Conservation (phyloP, 495 filamentous ascomycete species). For the Xylaria grammica region DNA sequence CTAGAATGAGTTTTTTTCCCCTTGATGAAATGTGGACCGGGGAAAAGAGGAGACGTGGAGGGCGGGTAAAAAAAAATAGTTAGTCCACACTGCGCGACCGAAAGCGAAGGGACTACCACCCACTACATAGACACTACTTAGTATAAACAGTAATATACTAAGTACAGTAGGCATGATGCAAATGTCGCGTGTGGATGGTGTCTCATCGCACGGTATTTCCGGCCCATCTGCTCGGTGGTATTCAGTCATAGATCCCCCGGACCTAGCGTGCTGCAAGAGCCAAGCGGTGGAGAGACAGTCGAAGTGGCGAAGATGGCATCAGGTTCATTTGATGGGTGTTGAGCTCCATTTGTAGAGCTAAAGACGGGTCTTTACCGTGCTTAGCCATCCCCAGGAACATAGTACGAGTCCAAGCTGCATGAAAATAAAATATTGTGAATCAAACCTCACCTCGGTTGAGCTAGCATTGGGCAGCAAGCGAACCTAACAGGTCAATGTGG, state of each 20-base stretch:
- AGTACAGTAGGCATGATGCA: too few relatives aligned
- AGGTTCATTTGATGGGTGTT: not conserved
- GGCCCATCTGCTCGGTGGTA: slow-evolving; percentile 7
- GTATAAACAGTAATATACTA: not conserved
- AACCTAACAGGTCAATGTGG: slow-evolving; percentile 7
- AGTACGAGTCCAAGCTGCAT: slow-evolving; percentile 4
- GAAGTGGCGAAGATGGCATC: not conserved
- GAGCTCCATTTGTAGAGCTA: slow-evolving; percentile 8
- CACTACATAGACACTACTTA: not conserved
- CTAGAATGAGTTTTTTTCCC: not conserved
- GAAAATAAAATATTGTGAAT: not conserved
- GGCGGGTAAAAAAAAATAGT: not conserved
- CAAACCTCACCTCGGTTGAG: slow-evolving; percentile 9
- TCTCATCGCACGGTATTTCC: slow-evolving; percentile 1
- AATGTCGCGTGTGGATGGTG: not conserved
- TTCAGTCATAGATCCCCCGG: slow-evolving; percentile 7
- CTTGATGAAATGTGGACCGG: slow-evolving; percentile 18
- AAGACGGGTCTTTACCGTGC: slow-evolving; percentile 2
- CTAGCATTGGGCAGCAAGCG: slow-evolving; percentile 12
- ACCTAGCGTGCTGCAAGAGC: slow-evolving; percentile 1
- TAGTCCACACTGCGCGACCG: not conserved
- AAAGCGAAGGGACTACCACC: not conserved
- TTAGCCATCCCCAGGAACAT: not conserved
- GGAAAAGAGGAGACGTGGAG: not conserved
- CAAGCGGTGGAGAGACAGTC: slow-evolving; percentile 2